Evolutionary conservation across 352 stramenopile species (phyloP), one percentile per base, ranked within the genome.

Genomic region (Discostella stelligera): DNA sequence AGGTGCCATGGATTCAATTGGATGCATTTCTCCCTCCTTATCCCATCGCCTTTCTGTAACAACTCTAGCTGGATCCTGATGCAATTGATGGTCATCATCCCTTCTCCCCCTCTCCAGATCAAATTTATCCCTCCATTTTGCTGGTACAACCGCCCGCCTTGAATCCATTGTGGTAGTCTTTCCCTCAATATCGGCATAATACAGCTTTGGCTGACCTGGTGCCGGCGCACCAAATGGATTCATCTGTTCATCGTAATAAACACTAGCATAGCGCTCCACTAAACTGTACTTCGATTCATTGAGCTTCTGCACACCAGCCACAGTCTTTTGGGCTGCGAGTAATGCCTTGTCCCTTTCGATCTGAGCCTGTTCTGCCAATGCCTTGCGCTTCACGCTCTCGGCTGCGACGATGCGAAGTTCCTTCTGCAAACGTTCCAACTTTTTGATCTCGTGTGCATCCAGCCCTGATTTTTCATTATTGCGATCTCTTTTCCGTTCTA

Each of bases 201-300:
- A 93, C 58, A 90, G 48, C 53, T 71, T 77, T 0, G 85, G 85
- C 60, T 86, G 79, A 23, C 87, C 87, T 2, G 87, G 87, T 23
- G 79, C 81, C 41, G 87, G 83, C 10, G 81, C 87, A 46, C 87
- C 87, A 74, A 83, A 93, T 9, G 87, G 87, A 79, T 93, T 93
- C 58, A 91, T 73, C 44, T 63, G 44, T 16, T 77, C 50, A 60
- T 93, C 85, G 63, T 90, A 93, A 71, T 93, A 93, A 3, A 91
- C 76, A 58, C 72, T 86, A 25, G 87, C 79, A 63, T 75, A 67
- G 2, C 84, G 66, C 61, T 89, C 71, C 10, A 85, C 66, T 18
- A 90, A 46, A 53, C 44, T 68, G 23, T 82, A 78, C 53, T 85
- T 81, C n/a, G 60, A 77, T 50, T 77, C 64, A 18, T 82, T 84